Conservation (phyloP, 2,329 filamentous ascomycete genomes). For the Microsporum ferrugineum region DNA sequence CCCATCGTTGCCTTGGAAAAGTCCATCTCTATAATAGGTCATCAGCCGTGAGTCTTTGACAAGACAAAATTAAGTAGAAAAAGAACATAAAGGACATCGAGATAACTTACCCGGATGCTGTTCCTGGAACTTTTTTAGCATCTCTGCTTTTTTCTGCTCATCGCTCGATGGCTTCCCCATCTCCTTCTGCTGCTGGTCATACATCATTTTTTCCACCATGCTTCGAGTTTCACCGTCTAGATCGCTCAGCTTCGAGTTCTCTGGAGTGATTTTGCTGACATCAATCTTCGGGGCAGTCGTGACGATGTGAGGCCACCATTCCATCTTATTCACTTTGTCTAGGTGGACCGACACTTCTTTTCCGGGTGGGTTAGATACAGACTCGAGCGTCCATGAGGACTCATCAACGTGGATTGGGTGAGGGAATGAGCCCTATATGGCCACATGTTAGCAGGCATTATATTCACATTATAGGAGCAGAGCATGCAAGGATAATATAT, state of each 20-base stretch:
- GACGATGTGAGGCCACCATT: conserved; percentile 95
- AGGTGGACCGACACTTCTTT: conserved; percentile 82
- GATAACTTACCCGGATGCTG: conserved; percentile 48
- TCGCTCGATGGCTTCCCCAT: conserved; percentile 77
- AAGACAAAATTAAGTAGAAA: conserved; percentile 2
- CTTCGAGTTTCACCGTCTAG: conserved; percentile 85
- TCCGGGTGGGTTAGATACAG: conserved; percentile 43
- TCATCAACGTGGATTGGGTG: conserved; percentile 72
- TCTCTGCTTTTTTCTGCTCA: conserved; percentile 88
- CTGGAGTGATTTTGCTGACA: conserved; percentile 85
- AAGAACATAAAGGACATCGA: conserved; percentile 7
- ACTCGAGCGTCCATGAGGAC: conserved; percentile 82
- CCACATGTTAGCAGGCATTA: background rate
- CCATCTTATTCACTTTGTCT: conserved; percentile 91
- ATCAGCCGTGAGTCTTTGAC: conserved; percentile 2
- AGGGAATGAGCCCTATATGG: conserved; percentile 64
- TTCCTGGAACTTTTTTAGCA: conserved; percentile 83
- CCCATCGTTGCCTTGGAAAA: conserved; percentile 55
- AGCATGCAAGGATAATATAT: conserved; percentile 19
- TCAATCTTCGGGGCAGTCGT: conserved; percentile 83
- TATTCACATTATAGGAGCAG: background rate
- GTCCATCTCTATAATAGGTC: conserved; percentile 46
- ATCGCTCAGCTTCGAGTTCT: conserved; percentile 82
- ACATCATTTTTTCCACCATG: conserved; percentile 99
- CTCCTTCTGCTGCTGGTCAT: conserved; percentile 94